Conservation (phyloP, 148 eudicot genomes). For the Cornus kousa region DNA sequence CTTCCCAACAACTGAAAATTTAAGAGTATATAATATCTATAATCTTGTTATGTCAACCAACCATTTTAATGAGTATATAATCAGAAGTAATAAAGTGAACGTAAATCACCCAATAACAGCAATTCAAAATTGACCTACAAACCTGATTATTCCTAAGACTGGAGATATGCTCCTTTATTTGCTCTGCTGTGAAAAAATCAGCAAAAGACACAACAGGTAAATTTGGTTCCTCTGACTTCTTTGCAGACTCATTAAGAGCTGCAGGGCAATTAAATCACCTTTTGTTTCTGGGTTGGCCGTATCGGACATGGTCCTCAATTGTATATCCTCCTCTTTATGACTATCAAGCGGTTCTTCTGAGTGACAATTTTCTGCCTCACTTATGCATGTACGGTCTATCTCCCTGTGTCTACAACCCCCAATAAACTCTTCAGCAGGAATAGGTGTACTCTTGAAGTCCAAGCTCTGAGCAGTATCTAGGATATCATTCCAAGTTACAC, state of each 20-base stretch:
- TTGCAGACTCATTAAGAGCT: conserved; percentile 14
- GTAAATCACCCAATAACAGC: background rate
- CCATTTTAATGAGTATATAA: too few relatives aligned
- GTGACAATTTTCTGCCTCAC: conserved; percentile 14
- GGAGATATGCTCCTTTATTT: conserved; percentile 56
- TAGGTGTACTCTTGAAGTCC: conserved; percentile 12
- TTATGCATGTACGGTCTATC: background rate
- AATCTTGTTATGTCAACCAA: too few relatives aligned
- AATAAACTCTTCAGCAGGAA: conserved; percentile 26
- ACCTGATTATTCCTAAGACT: conserved; percentile 67
- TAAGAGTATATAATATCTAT: too few relatives aligned
- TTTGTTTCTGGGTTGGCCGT: conserved; percentile 19
- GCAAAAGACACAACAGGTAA: conserved; percentile 52
- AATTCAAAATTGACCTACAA: conserved; percentile 9
- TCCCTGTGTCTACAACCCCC: conserved; percentile 19
- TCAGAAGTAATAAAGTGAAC: background rate
- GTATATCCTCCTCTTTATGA: conserved; percentile 28
- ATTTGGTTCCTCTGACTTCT: conserved; percentile 38
- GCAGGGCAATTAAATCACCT: conserved; percentile 24
- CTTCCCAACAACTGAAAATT: too few relatives aligned
- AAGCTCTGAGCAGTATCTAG: conserved; percentile 18
- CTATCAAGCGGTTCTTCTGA: conserved; percentile 24
- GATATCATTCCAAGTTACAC: conserved; percentile 21
- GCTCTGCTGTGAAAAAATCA: conserved; percentile 61
- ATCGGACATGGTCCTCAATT: conserved; percentile 19